A percentile compares a stretch with the other conserved stretches of the same genome.
These are phyloP conservation scores for Quercus berberidifolia DNA, from an alignment of 306 rosid genomes.

Conservation along the genomic window DNA sequence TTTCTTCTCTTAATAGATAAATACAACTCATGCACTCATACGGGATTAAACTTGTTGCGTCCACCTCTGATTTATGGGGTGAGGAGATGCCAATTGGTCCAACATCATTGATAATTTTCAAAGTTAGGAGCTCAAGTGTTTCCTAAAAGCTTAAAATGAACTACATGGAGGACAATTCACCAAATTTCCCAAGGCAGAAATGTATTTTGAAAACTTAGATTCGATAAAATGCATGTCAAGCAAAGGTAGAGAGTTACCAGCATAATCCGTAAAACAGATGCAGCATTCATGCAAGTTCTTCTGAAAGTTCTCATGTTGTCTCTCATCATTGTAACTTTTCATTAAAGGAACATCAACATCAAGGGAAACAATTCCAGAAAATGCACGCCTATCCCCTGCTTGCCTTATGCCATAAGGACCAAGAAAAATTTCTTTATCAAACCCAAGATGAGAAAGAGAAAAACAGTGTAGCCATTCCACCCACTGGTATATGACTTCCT, in stretches of 20 bases:
- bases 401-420: conserved; percentile 56
- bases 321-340: conserved; percentile 58
- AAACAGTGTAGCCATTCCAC: conserved; percentile 77
- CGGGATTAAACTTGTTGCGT: not conserved
- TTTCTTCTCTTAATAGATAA: not conserved
- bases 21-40: not conserved
- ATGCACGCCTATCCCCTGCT: conserved; percentile 54
- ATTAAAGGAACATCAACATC: conserved; percentile 67
- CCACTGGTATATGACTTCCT: conserved; percentile 86
- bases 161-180: no score
- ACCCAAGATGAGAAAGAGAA: conserved; percentile 64
- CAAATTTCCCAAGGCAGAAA: not conserved
- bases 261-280: conserved; percentile 70
- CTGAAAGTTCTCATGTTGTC: conserved; percentile 55
- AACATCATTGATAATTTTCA: not conserved
- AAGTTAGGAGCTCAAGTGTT: not conserved
- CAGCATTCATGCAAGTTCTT: conserved; percentile 64
- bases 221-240: conserved; percentile 1
- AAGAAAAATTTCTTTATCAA: conserved; percentile 58
- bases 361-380: conserved; percentile 50
- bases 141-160: no score
- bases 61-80: not conserved
- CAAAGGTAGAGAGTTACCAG: conserved; percentile 48
- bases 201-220: not conserved
- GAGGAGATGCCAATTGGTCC: not conserved